phyloP scores from a whole-genome alignment of 202 grass and related monocot species.

The Digitaria exilis region DNA sequence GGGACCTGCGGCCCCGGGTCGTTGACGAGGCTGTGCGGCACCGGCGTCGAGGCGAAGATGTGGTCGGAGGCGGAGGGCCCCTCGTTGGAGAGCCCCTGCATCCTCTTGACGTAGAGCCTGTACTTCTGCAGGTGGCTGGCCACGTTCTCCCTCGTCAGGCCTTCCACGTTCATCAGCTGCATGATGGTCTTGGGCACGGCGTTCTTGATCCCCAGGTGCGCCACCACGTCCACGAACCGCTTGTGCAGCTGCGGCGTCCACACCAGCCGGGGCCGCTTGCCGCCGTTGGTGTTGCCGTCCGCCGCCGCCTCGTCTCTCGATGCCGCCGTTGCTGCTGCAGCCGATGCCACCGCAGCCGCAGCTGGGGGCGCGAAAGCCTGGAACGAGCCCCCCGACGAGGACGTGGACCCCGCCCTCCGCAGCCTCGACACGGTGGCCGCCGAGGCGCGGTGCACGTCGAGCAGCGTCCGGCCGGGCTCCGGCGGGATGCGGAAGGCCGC shows the following conservation, averaged over 20 bases:
- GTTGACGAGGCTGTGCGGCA: constrained; percentile 56
- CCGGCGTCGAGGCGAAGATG: constrained; percentile 75
- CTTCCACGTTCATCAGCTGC: constrained; percentile 99
- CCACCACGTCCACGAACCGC: constrained; percentile 97
- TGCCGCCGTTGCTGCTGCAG: too few species aligned
- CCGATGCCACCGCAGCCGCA: too few species aligned
- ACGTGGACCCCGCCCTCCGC: constrained; percentile 37
- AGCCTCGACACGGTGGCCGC: constrained; percentile 64
- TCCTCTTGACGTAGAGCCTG: constrained; percentile 79
- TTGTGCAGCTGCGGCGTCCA: constrained; percentile 99
- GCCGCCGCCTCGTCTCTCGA: too few species aligned
- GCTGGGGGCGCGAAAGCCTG: background rate
- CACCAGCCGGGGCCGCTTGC: constrained; percentile 65
- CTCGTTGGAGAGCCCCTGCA: constrained; percentile 75
- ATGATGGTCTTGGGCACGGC: constrained; percentile 99
- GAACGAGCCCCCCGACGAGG: constrained; percentile 25
- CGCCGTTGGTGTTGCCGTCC: too few species aligned
- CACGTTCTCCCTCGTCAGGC: constrained; percentile 84
- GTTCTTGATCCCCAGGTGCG: constrained; percentile 89
- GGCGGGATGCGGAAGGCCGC: constrained; percentile 85
- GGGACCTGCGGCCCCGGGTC: constrained; percentile 47
- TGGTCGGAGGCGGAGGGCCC: constrained; percentile 65
- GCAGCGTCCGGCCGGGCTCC: constrained; percentile 60
- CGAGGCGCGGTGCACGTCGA: constrained; percentile 76
- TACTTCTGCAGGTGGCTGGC: constrained; percentile 98